Evolutionary conservation across 2,329 filamentous ascomycete genomes (phyloP).

Genomic region (Apiospora marii): DNA sequence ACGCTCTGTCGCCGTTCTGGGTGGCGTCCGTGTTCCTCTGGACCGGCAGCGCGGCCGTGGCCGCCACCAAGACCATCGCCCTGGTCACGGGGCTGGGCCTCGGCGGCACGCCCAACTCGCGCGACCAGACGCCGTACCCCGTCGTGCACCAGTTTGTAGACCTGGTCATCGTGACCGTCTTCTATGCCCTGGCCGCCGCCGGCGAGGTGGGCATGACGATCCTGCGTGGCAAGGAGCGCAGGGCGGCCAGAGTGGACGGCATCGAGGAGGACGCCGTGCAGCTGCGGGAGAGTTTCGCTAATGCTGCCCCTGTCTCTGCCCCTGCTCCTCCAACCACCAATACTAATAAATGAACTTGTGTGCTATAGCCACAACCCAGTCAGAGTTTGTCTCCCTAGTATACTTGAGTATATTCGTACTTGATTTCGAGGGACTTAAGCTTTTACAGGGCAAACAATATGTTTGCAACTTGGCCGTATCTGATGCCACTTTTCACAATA

Average conservation of each 20-base stretch:
- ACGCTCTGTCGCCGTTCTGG: constrained; percentile 25
- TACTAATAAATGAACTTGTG: not conserved
- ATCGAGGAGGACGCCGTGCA: constrained; percentile 25
- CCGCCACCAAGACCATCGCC: constrained; percentile 34
- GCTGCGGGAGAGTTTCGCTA: constrained; percentile 23
- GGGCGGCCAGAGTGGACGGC: not conserved
- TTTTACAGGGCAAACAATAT: not conserved
- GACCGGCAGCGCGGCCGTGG: constrained; percentile 33
- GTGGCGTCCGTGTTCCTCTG: constrained; percentile 36
- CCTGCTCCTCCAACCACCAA: not conserved
- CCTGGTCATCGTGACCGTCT: constrained; percentile 33
- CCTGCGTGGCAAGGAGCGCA: constrained; percentile 19
- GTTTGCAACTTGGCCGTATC: too few relatives aligned
- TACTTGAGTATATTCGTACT: not conserved
- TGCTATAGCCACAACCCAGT: not conserved
- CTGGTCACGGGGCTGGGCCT: constrained; percentile 27
- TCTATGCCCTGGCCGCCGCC: constrained; percentile 33
- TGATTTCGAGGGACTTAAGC: not conserved
- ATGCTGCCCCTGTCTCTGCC: not conserved
- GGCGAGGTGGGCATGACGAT: constrained; percentile 30
- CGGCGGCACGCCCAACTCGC: constrained; percentile 25
- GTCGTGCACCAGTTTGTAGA: constrained; percentile 37
- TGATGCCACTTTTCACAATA: not conserved
- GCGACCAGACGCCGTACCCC: constrained; percentile 32
- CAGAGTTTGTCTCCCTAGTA: not conserved